These are phyloP conservation scores for Hypoxylon trugodes DNA, from an alignment of 495 filamentous ascomycete species.

Conservation along the genomic window DNA sequence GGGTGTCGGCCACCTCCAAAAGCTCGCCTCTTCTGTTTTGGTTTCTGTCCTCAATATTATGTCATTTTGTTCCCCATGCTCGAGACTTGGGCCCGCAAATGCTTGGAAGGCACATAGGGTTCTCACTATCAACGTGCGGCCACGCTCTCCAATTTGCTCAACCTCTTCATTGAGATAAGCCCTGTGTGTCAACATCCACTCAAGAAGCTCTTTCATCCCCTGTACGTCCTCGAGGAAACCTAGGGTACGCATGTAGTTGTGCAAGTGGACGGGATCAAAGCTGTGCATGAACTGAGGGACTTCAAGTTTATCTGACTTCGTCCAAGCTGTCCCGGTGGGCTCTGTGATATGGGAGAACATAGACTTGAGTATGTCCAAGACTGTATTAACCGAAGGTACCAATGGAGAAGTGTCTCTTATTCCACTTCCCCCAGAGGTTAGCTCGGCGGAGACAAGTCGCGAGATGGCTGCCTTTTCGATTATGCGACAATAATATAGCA, in stretches of 20 bases:
- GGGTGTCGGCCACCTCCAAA: slow-evolving; percentile 42
- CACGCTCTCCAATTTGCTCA: slow-evolving; percentile 37
- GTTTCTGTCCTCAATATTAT: slow-evolving; percentile 37
- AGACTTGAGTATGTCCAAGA: slow-evolving; percentile 10
- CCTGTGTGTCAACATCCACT: slow-evolving; percentile 48
- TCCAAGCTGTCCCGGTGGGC: background rate
- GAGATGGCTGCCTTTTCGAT: slow-evolving; percentile 35
- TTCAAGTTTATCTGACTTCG: background rate
- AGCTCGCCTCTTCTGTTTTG: background rate
- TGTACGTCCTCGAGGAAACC: slow-evolving; percentile 44
- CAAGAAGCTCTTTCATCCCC: slow-evolving; percentile 48
- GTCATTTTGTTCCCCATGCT: slow-evolving; percentile 29
- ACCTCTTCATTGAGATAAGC: slow-evolving; percentile 45
- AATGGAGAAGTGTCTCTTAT: background rate
- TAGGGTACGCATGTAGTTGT: slow-evolving; percentile 51
- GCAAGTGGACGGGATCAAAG: slow-evolving; percentile 43
- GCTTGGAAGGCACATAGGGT: slow-evolving; percentile 47
- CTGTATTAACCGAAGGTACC: background rate
- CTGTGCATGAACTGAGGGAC: slow-evolving; percentile 29
- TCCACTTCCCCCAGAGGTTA: background rate
- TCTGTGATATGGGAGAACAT: slow-evolving; percentile 28
- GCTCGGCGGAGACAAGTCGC: slow-evolving; percentile 4
- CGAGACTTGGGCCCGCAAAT: slow-evolving; percentile 38
- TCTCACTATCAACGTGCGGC: slow-evolving; percentile 41
- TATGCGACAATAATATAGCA: slow-evolving; percentile 36